Evolutionary conservation across 2,329 filamentous ascomycete genomes (phyloP), one percentile per base, ranked within the genome.

Genomic region (Aureobasidium namibiae): DNA sequence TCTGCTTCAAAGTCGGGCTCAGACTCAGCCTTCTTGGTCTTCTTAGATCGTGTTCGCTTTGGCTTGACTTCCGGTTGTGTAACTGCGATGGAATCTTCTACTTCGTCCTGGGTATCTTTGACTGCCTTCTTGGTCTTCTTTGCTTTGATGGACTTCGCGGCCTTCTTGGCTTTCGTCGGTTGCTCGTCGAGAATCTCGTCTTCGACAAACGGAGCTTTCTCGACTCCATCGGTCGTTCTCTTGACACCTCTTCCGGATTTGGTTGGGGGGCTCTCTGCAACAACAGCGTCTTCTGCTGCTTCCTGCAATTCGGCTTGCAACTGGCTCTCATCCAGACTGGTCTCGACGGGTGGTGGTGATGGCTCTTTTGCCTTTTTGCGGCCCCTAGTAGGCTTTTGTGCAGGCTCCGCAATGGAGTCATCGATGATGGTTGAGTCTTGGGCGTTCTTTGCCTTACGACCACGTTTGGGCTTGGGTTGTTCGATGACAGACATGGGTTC

Each of bases 161-260:
- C 57, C 52, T 66, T 67, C 36, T 64, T 59, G 8, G 41, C 50
- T 29, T 59, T 61, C 2, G 36, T 26, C 1, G 56, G 59, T 29
- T 54, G 36, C 45, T 62, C 46, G 21, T 57, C 34, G 23, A 59
- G 23, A 9, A 8, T n/a, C 26, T n/a, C 18, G 13, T 58, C 50
- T 24, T 33, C 53, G 16, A n/a, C 9, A 14, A 16, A 24, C 13
- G 60, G 9, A n/a, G 38, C 14, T 44, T 63, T 63, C 29, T 61
- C 60, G 14, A 65, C 44, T 4, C 73, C 73, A 52, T 75, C 70
- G 49, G 73, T 75, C 4, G 66, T 71, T 13, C 74, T 67, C 64
- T 76, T 76, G 14, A 64, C 61, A 11, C 71, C 70, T 10, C 62
- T 64, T 42, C 54, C 63, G 13, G 71, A 64, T 48, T 73, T 74